phyloP scores from a whole-genome alignment of 2,329 filamentous ascomycete species.

The Epichloe sibirici region DNA sequence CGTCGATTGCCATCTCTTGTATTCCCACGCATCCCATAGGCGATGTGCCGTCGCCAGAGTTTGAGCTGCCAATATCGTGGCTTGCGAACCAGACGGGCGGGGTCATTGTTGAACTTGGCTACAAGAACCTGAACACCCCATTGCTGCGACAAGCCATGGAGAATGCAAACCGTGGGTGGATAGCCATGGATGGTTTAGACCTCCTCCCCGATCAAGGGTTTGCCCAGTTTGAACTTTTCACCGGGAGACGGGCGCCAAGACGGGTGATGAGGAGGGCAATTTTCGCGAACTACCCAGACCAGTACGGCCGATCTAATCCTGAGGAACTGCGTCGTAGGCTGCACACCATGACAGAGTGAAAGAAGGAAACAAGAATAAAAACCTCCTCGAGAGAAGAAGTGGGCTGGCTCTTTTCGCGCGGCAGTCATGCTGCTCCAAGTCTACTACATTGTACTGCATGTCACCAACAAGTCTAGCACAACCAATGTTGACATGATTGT shows the following conservation, averaged over 20 bases:
- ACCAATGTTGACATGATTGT: too few relatives aligned
- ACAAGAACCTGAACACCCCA: constrained; percentile 61
- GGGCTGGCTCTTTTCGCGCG: too few relatives aligned
- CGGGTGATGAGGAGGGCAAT: constrained; percentile 59
- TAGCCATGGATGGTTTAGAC: constrained; percentile 64
- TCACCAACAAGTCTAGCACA: too few relatives aligned
- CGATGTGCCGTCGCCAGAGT: constrained; percentile 52
- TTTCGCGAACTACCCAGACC: constrained; percentile 31
- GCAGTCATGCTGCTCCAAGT: too few relatives aligned
- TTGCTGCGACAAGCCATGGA: constrained; percentile 55
- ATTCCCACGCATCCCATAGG: constrained; percentile 60
- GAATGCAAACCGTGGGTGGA: constrained; percentile 52
- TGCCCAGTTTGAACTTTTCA: constrained; percentile 73
- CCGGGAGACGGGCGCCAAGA: constrained; percentile 41
- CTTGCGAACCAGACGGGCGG: constrained; percentile 61
- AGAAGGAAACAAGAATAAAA: neutral
- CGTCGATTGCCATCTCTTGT: constrained; percentile 65
- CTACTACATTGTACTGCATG: too few relatives aligned
- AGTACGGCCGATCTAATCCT: constrained; percentile 26
- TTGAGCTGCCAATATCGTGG: constrained; percentile 58
- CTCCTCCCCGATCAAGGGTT: constrained; percentile 68
- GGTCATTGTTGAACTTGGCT: constrained; percentile 63
- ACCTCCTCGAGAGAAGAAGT: too few relatives aligned
- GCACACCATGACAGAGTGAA: constrained; percentile 14
- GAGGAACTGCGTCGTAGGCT: constrained; percentile 25